These are phyloP conservation scores for Podila minutissima DNA, from an alignment of 192 early-diverging fungal species.

Conservation along the genomic window DNA sequence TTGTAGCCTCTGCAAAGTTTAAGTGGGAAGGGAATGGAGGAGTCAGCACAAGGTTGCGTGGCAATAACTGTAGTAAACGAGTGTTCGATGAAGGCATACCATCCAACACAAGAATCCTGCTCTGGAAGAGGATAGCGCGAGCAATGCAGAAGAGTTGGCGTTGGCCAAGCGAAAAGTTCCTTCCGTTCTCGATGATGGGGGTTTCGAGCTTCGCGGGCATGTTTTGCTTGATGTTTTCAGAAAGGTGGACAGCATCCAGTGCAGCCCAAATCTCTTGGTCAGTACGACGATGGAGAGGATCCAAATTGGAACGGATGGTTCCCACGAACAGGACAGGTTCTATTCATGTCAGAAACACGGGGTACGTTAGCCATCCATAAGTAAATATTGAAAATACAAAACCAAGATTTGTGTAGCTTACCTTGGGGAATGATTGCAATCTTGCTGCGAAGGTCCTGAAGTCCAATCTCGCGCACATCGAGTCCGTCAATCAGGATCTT, in stretches of 20 bases:
- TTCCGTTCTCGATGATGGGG: conserved; percentile 59
- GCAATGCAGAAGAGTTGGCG: conserved; percentile 69
- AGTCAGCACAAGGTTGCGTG: neutral
- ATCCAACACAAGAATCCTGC: conserved; percentile 72
- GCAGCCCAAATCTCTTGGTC: conserved; percentile 77
- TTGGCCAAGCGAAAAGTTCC: conserved; percentile 68
- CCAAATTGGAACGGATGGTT: conserved; percentile 87
- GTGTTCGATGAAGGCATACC: conserved; percentile 30
- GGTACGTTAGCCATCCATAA: no score
- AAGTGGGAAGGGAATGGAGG: neutral
- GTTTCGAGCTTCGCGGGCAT: conserved; percentile 54
- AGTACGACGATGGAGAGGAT: conserved; percentile 70
- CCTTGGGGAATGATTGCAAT: conserved; percentile 90
- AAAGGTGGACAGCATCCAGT: conserved; percentile 58
- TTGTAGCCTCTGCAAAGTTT: conserved; percentile 57
- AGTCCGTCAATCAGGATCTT: conserved; percentile 79
- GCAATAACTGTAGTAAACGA: neutral
- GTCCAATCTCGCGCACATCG: conserved; percentile 72
- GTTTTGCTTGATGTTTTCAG: conserved; percentile 50
- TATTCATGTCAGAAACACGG: neutral
- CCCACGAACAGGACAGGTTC: conserved; percentile 73
- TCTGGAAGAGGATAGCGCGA: conserved; percentile 61
- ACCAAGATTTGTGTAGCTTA: conserved; percentile 52
- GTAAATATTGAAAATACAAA: conserved; percentile 45
- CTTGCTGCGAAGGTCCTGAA: conserved; percentile 71